Evolutionary conservation across 371 early-diverging fungal species (phyloP).

Genomic region (Gilbertella persicaria): DNA sequence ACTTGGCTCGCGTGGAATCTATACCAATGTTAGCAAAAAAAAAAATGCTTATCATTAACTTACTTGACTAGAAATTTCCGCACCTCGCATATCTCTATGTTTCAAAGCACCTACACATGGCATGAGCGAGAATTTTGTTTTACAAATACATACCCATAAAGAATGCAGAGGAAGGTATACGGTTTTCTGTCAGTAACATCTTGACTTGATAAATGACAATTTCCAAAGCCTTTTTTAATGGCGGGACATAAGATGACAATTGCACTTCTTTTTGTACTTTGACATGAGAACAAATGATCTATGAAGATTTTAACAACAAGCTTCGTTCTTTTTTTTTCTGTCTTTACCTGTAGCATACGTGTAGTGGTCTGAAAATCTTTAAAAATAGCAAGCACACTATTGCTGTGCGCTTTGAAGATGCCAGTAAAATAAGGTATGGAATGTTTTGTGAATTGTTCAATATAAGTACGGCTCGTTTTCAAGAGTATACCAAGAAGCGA

Average conservation of each 20-base stretch:
- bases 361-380: slow-evolving; percentile 61
- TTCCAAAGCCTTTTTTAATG: slow-evolving; percentile 72
- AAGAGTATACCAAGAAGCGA: slow-evolving; percentile 53
- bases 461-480: slow-evolving; percentile 57
- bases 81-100: slow-evolving; percentile 74
- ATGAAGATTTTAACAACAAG: slow-evolving; percentile 1
- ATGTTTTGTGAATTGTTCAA: slow-evolving; percentile 66
- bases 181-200: slow-evolving; percentile 71
- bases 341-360: slow-evolving; percentile 56
- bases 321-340: no score
- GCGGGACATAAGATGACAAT: slow-evolving; percentile 69
- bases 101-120: slow-evolving; percentile 59
- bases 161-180: slow-evolving; percentile 59
- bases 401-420: slow-evolving; percentile 57
- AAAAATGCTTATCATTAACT: background rate
- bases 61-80: slow-evolving; percentile 76
- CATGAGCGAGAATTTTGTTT: background rate
- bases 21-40: background rate
- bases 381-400: slow-evolving; percentile 50
- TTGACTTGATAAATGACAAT: slow-evolving; percentile 77
- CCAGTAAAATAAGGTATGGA: slow-evolving; percentile 69
- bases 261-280: slow-evolving; percentile 68
- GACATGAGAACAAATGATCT: slow-evolving; percentile 80
- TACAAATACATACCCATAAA: slow-evolving; percentile 50
- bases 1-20: slow-evolving; percentile 25